These are phyloP conservation scores for Misopates orontium DNA, from an alignment of 257 asterid genomes.

Conservation along the genomic window DNA sequence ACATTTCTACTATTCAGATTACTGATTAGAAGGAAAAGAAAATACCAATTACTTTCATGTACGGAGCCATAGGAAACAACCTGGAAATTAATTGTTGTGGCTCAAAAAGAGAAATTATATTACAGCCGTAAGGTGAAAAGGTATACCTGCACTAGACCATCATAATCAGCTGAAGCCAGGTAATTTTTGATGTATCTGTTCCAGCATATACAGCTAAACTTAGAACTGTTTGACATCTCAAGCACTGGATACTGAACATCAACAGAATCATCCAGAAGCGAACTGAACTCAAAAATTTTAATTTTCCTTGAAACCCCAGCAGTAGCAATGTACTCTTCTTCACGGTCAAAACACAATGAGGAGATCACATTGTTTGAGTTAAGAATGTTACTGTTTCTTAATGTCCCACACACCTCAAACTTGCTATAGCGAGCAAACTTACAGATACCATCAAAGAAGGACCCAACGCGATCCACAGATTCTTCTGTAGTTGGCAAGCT, in stretches of 20 bases:
- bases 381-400: constrained; percentile 73
- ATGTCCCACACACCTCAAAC: constrained; percentile 58
- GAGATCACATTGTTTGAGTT: constrained; percentile 81
- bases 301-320: constrained; percentile 96
- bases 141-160: constrained; percentile 67
- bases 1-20: too few species aligned
- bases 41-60: too few species aligned
- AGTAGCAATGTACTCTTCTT: constrained; percentile 86
- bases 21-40: too few species aligned
- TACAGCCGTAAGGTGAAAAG: constrained; percentile 17
- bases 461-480: constrained; percentile 63
- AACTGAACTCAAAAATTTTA: constrained; percentile 66
- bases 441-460: constrained; percentile 79
- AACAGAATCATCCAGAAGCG: constrained; percentile 72
- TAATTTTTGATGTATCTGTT: constrained; percentile 88
- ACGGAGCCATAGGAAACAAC: too few species aligned
- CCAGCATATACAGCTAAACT: constrained; percentile 87
- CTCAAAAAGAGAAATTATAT: constrained; percentile 19
- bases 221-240: constrained; percentile 83
- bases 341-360: constrained; percentile 92
- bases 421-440: constrained; percentile 84
- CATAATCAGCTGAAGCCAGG: constrained; percentile 92
- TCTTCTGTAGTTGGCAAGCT: constrained; percentile 26
- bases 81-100: too few species aligned
- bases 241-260: constrained; percentile 86